Base-by-base conservation (phyloP, 2,329 filamentous ascomycete genomes). In the Talaromyces amestolkiae region DNA sequence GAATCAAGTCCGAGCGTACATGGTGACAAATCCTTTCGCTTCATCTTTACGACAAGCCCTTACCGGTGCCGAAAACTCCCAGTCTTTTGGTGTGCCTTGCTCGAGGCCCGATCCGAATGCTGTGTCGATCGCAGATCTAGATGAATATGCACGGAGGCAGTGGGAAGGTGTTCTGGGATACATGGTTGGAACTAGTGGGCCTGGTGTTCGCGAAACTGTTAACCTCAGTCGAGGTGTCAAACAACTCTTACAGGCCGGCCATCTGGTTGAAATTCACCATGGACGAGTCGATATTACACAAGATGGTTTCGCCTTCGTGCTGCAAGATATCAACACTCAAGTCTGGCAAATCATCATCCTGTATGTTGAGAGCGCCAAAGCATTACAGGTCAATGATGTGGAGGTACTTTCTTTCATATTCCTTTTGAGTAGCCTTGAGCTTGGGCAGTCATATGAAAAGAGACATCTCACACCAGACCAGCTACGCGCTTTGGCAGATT, bases 91-190 rank as follows among this genome's bases (percentile, higher is more conserved):
- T 66, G 91, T 98, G 1, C 91, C 93, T 1, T 93, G 91, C 19
- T 84, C 83, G 13, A 84, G 88, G 8, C 82, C 87, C 3, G 82
- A 87, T 39, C 85, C 87, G 47, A 81, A 84, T 64, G 85, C 87
- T 58, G 86, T 95, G 58, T 87, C 90, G 66, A 78, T 93, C 11
- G 73, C 85, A 1, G 92, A 91, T 70, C 85, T 99, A 65, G 95
- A 99, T 74, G 85, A 88, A 33, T 96, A 94, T 78, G 93, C 95
- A 5, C 87, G 91, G 63, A 87, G 86, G 71, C 93, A 96, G 74
- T 99, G 95, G 93, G 96, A 99, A 77, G 91, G 92, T 31, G 97
- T 99, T 33, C 79, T 99, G 58, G 95, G 97, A 77, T 99, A 93
- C 74, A 93, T 99, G 76, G 95, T 99, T 22, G 84, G 86, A 73